Conservation (phyloP, 345 rosid species). For the Brassica juncea region DNA sequence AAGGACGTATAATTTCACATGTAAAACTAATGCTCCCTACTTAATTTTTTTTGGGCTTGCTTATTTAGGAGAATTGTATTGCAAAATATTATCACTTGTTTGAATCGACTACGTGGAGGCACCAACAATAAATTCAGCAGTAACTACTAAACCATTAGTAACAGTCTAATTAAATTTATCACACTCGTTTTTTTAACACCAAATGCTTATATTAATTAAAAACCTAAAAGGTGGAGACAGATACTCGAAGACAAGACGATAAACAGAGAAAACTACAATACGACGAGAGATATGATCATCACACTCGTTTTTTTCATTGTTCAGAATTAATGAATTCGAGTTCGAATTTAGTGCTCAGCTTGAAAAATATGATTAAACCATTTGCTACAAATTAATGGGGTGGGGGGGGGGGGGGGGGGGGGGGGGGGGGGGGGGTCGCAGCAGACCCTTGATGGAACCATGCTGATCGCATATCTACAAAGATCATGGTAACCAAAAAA, state of each 20-base stretch:
- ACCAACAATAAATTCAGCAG: background rate
- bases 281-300: no score
- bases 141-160: background rate
- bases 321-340: background rate
- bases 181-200: background rate
- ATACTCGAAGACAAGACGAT: no score
- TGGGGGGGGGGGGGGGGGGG: no score
- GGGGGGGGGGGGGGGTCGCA: no score
- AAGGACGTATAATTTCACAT: constrained; percentile 22
- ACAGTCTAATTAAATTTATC: constrained; percentile 1
- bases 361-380: background rate
- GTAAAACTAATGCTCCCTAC: constrained; percentile 6
- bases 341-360: background rate
- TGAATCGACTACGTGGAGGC: background rate
- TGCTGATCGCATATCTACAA: background rate
- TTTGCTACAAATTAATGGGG: background rate
- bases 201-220: no score
- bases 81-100: background rate
- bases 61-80: constrained; percentile 5
- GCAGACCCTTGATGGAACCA: background rate
- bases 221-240: no score
- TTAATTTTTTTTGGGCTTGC: constrained; percentile 15
- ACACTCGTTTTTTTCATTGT: background rate
- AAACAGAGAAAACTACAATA: no score
- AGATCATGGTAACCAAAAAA: background rate